Evolutionary conservation across 257 asterid genomes (phyloP).

Genomic region (Solanum arcanum): DNA sequence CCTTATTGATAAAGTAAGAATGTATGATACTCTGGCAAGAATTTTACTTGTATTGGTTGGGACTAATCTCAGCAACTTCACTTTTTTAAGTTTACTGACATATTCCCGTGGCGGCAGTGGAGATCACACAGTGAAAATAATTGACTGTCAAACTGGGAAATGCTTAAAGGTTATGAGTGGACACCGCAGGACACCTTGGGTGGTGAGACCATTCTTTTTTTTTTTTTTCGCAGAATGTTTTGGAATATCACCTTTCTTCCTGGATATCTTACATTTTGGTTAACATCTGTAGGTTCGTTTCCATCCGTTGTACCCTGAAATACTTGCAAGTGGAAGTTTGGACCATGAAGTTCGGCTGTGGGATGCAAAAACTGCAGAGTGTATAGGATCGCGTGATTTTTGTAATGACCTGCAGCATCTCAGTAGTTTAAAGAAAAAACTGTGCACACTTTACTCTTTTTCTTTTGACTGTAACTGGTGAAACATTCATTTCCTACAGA

Average conservation of each 20-base stretch:
- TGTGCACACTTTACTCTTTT: neutral
- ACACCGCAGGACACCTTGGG: constrained; percentile 99
- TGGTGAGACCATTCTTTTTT: constrained; percentile 43
- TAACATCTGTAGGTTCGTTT: constrained; percentile 73
- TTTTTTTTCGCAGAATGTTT: neutral
- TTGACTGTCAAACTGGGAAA: constrained; percentile 78
- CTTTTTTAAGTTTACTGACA: neutral
- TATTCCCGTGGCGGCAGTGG: constrained; percentile 49
- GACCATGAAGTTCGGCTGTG: constrained; percentile 95
- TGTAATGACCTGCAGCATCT: constrained; percentile 36
- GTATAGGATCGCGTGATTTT: constrained; percentile 85
- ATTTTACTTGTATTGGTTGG: neutral
- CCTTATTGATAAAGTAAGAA: neutral
- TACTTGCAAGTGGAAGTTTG: constrained; percentile 96
- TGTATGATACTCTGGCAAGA: neutral
- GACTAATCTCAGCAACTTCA: neutral
- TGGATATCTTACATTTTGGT: constrained; percentile 9
- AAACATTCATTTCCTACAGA: constrained; percentile 32
- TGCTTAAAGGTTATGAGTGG: constrained; percentile 94
- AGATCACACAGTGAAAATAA: constrained; percentile 95
- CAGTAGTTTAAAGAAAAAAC: neutral
- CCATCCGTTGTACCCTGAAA: constrained; percentile 78
- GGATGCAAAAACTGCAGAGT: constrained; percentile 82
- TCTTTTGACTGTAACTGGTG: constrained; percentile 3
- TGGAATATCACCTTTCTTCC: neutral